Evolutionary conservation across 2,329 filamentous ascomycete genomes (phyloP), one percentile per base, ranked within the genome.

Genomic region (Penicillium olsonii): DNA sequence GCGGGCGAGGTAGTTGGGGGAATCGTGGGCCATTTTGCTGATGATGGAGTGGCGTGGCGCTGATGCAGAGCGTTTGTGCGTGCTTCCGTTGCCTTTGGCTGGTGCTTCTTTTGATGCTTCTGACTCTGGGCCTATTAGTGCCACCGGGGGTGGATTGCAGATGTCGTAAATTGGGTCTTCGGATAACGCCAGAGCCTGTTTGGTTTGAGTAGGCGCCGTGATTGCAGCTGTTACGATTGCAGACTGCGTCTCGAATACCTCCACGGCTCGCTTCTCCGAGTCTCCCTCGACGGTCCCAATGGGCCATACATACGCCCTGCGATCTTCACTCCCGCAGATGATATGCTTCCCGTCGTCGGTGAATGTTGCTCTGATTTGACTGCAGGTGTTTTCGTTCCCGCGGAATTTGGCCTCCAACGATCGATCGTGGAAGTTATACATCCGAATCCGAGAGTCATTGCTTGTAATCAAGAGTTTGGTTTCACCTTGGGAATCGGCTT

Each of bases 111-210:
- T 75, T 0, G 80, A 81, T 1, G 78, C 67, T 42, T 72, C 66
- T 14, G 80, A 80, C 61, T 94, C 84, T 20, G 85, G 81, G 57
- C 87, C 91, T 53, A 92, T 78, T 15, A 97, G 77, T 6, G 84
- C 92, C 14, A 97, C 84, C 0, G 92, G 91, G 0, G 92, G 94
- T 5, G 94, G 94, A 61, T 97, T 97, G 77, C 94, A 97, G 1
- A 97, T 79, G 61, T 96, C 92, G 68, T 91, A 99, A n/a, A 99
- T 83, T 1, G 94, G 92, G 66, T 99, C 92, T 47, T 90, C 88
- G 0, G 91, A 95, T 12, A 83, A 81, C 42, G 87, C 85, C 0
- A 99, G 79, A 2, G 94, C 77, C 63, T 88, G 86, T 49, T 89
- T 83, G 10, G 90, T 91, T 61, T 83, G 84, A 0, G 83, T 82